Evolutionary conservation across 108 stramenopile species (phyloP).

Genomic region (Cyclotella kingstonii): DNA sequence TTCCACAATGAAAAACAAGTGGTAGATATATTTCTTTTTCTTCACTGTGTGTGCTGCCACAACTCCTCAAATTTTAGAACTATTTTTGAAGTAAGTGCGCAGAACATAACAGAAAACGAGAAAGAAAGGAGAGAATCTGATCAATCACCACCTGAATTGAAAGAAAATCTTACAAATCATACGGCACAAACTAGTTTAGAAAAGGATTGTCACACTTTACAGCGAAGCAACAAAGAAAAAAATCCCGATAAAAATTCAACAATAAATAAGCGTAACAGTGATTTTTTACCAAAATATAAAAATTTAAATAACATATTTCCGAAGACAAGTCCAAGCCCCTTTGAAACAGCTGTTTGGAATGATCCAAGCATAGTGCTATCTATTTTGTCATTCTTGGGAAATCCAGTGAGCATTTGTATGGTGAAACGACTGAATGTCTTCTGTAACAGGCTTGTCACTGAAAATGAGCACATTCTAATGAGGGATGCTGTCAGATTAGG

Average conservation of each 20-base stretch:
- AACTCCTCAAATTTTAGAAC: neutral
- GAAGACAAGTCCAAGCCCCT: constrained; percentile 64
- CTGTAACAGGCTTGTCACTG: constrained; percentile 60
- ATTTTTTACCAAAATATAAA: constrained; percentile 1
- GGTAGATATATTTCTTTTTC: constrained; percentile 28
- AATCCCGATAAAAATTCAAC: neutral
- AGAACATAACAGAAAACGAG: neutral
- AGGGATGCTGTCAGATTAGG: constrained; percentile 77
- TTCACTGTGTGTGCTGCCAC: constrained; percentile 11
- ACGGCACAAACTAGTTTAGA: neutral
- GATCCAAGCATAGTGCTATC: constrained; percentile 63
- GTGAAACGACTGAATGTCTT: constrained; percentile 68
- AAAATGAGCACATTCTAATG: constrained; percentile 80
- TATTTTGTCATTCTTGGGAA: constrained; percentile 71
- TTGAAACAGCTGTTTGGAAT: constrained; percentile 63
- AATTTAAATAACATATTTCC: constrained; percentile 33
- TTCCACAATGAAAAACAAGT: constrained; percentile 25
- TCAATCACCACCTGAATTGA: constrained; percentile 4
- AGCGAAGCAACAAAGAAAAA: constrained; percentile 40
- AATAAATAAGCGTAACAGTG: constrained; percentile 3
- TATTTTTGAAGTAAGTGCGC: constrained; percentile 9
- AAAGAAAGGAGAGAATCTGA: neutral
- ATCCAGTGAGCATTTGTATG: constrained; percentile 77
- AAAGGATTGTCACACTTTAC: constrained; percentile 18
- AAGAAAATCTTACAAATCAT: constrained; percentile 1